phyloP scores from a whole-genome alignment of 1,284 basidiomycete genomes.

The Irpex lacteus region DNA sequence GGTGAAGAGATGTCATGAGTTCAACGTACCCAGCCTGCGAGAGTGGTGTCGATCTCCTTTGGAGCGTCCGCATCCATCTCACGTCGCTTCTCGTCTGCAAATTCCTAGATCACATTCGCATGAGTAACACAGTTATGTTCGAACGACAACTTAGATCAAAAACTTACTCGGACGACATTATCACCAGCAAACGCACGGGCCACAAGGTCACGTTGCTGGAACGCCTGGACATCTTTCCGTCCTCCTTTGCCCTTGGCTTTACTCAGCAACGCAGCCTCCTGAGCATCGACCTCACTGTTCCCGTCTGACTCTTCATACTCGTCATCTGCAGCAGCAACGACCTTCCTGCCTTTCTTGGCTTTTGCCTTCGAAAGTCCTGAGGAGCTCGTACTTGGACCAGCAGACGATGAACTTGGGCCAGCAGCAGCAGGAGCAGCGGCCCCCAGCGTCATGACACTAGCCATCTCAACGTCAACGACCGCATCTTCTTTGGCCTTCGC shows the following conservation, averaged over 20 bases:
- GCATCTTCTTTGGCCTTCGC: conserved; percentile 69
- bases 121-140: not conserved
- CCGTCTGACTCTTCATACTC: conserved; percentile 51
- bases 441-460: conserved; percentile 46
- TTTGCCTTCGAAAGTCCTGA: not conserved
- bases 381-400: conserved; percentile 2
- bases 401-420: not conserved
- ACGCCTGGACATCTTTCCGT: conserved; percentile 51
- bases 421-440: conserved; percentile 8
- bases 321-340: conserved; percentile 12
- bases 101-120: conserved; percentile 65
- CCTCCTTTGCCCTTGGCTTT: conserved; percentile 41
- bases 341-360: too few relatives aligned
- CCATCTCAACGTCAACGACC: conserved; percentile 69
- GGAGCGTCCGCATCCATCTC: conserved; percentile 86
- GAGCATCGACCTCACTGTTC: conserved; percentile 67
- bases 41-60: conserved; percentile 65
- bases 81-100: conserved; percentile 78
- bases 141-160: not conserved
- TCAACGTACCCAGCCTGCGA: conserved; percentile 88
- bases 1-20: too few relatives aligned
- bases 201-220: conserved; percentile 88
- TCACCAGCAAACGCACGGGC: conserved; percentile 95
- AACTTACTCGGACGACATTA: conserved; percentile 81
- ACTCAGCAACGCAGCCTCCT: conserved; percentile 43